phyloP scores from a whole-genome alignment of 441 rosid species.

The Syzygium syzygioides region DNA sequence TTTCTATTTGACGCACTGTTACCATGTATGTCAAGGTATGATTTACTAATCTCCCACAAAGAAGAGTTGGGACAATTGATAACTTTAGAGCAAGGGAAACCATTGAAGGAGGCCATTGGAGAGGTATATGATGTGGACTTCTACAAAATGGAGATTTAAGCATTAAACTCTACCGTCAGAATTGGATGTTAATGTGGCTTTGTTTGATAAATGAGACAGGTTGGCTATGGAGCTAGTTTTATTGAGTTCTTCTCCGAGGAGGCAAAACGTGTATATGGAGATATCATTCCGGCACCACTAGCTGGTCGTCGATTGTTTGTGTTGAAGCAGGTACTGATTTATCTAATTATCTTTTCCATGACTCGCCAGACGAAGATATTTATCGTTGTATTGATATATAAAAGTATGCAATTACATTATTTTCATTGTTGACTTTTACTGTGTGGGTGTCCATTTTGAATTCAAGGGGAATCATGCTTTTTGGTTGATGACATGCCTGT shows the following conservation, averaged over 20 bases:
- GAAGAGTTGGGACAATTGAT: slow-evolving; percentile 95
- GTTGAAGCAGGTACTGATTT: slow-evolving; percentile 65
- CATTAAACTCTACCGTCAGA: not conserved
- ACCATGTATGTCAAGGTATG: slow-evolving; percentile 51
- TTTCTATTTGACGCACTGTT: slow-evolving; percentile 3
- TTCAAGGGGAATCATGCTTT: not conserved
- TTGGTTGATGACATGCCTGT: not conserved
- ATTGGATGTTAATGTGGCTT: slow-evolving; percentile 6
- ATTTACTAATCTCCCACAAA: slow-evolving; percentile 70
- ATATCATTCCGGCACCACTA: slow-evolving; percentile 75
- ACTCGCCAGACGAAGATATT: not conserved
- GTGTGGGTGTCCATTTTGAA: not conserved
- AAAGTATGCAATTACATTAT: not conserved
- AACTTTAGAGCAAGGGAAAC: slow-evolving; percentile 97
- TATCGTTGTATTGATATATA: not conserved
- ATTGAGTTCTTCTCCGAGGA: slow-evolving; percentile 94
- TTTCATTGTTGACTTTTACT: not conserved
- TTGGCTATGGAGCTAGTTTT: slow-evolving; percentile 81
- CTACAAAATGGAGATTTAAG: slow-evolving; percentile 9
- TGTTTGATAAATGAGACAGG: slow-evolving; percentile 46
- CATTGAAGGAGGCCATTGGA: slow-evolving; percentile 83
- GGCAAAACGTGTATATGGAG: slow-evolving; percentile 94
- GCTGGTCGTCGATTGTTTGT: slow-evolving; percentile 81
- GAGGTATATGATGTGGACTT: slow-evolving; percentile 56
- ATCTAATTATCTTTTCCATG: not conserved